Base-by-base conservation (phyloP, 179 eudicot species). In the Actinidia arguta region DNA sequence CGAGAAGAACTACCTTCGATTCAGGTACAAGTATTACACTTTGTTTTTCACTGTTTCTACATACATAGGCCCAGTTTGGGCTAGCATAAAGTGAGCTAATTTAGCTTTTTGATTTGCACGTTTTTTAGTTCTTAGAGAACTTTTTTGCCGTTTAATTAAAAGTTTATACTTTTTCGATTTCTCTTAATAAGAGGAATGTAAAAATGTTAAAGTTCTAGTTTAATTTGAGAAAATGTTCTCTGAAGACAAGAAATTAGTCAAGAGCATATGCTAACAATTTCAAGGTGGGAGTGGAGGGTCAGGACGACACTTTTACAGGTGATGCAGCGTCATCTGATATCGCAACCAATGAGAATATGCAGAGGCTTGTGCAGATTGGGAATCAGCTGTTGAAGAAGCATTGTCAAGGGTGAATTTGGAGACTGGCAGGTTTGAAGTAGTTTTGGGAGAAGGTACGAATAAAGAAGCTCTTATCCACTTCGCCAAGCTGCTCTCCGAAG, bases 321-420 rank as follows among this genome's bases (percentile, higher is more conserved):
- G 91, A 81, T 20, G 84, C 83, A 50, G 58, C 90, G 1, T 80
- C 87, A 0, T 59, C 84, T 20, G 90, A 89, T 75, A 47, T 83
- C 7, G 78, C 90, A 27, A 86, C 91, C 0, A 17, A 24, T 1
- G 81, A 84, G 64, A 91, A 88, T 42, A 18, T 91, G 84, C 74
- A 82, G 46, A 76, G 46, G 24, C 89, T 91, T 4, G 86, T 82
- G 22, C 54, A 86, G 42, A 82, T 86, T 8, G 92, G 91, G 4
- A 78, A 87, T 6, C 70, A 58, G 14, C 68, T 91, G 81, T 52
- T 90, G 50, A 73, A 84, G 80, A 86, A 87, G 83, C 86, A 39
- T 83, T 90, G 9, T 79, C 91, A 16, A 82, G 90, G 76, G 83
- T 90, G 20, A 83, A 91, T 75, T 73, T 91, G 73, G 92, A 85